A percentile compares a stretch with the other conserved stretches of the same genome.
These are phyloP conservation scores for Fusarium nurragi DNA, from an alignment of 2,329 filamentous ascomycete genomes.

Conservation along the genomic window DNA sequence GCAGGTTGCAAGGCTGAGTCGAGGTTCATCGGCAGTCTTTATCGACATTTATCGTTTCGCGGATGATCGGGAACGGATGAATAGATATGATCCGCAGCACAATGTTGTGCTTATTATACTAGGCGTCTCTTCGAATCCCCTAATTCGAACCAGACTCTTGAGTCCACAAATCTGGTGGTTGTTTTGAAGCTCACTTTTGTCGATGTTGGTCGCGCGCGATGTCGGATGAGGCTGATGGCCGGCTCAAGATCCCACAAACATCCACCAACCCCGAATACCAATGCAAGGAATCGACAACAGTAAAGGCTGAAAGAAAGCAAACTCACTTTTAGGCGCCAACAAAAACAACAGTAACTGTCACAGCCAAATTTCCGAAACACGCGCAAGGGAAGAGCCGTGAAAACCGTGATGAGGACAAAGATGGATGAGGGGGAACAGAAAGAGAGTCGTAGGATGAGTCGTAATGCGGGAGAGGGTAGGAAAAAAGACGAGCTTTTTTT, in stretches of 20 bases:
- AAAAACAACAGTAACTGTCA: conserved; percentile 58
- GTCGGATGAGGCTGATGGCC: conserved; percentile 23
- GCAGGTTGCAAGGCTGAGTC: not conserved
- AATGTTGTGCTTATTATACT: not conserved
- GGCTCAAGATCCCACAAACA: conserved; percentile 26
- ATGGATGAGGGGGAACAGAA: conserved; percentile 48
- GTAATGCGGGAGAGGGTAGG: conserved; percentile 44
- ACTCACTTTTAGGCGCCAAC: conserved; percentile 66
- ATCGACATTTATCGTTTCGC: conserved; percentile 14
- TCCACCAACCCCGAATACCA: conserved; percentile 32
- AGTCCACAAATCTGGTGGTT: not conserved
- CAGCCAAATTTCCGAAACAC: conserved; percentile 56
- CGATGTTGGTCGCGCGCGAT: conserved; percentile 16
- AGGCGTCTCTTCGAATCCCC: not conserved
- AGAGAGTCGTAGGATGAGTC: conserved; percentile 49
- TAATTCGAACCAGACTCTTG: not conserved
- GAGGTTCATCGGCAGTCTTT: not conserved
- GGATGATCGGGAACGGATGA: conserved; percentile 7
- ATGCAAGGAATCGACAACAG: conserved; percentile 34
- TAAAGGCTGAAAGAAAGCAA: conserved; percentile 27
- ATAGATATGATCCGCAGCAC: not conserved
- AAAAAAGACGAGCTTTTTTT: conserved; percentile 51
- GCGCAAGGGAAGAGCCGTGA: conserved; percentile 59
- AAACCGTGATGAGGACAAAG: conserved; percentile 52
- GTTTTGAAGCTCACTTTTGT: conserved; percentile 4